These are phyloP conservation scores for Neocatenulostroma microsporum DNA, from an alignment of 2,329 filamentous ascomycete species.

Conservation along the genomic window DNA sequence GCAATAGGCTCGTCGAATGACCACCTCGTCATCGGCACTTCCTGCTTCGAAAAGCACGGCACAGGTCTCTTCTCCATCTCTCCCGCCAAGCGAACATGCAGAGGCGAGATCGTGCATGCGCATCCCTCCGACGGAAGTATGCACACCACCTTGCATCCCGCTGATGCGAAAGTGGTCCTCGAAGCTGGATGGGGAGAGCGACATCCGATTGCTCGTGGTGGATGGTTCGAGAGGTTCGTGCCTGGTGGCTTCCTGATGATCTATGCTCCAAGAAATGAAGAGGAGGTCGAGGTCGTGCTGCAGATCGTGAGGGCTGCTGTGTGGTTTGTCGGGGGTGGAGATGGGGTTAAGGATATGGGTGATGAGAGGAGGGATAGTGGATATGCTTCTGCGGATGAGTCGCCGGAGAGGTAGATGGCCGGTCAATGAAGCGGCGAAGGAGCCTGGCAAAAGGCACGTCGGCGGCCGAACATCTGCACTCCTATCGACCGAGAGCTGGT, in stretches of 20 bases:
- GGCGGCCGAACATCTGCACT: no score
- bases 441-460: not conserved
- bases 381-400: constrained; percentile 6
- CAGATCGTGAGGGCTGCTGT: constrained; percentile 65
- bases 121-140: constrained; percentile 69
- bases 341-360: constrained; percentile 2
- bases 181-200: constrained; percentile 71
- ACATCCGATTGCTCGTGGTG: constrained; percentile 58
- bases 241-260: constrained; percentile 71
- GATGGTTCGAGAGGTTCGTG: constrained; percentile 60
- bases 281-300: constrained; percentile 60
- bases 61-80: constrained; percentile 63
- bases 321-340: constrained; percentile 50
- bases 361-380: constrained; percentile 10
- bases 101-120: constrained; percentile 75
- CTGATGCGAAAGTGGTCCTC: constrained; percentile 64
- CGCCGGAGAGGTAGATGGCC: not conserved
- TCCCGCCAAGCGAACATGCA: constrained; percentile 58
- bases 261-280: constrained; percentile 65
- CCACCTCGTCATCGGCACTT: constrained; percentile 47
- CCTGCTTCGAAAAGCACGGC: constrained; percentile 67
- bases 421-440: not conserved
- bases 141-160: constrained; percentile 72
- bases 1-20: constrained; percentile 44
- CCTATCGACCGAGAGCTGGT: no score